A percentile compares a stretch with the other conserved stretches of the same genome.
These are phyloP conservation scores for Talaromyces proteolyticus DNA, from an alignment of 495 filamentous ascomycete species.

Conservation along the genomic window DNA sequence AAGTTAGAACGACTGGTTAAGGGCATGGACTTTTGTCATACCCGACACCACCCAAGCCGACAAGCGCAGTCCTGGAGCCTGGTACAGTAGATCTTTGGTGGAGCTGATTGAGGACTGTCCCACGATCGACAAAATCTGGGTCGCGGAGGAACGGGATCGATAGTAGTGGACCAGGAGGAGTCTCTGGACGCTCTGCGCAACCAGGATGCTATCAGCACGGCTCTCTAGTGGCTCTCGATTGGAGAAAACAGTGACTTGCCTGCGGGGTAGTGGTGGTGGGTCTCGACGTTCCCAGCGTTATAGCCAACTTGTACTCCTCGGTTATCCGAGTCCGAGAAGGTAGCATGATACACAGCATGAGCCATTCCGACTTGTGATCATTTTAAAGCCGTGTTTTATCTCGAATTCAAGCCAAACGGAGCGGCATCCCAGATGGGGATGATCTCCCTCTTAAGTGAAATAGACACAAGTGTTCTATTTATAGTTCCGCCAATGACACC, in stretches of 20 bases:
- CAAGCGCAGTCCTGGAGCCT: constrained; percentile 18
- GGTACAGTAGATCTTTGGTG: constrained; percentile 15
- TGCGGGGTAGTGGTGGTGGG: not conserved
- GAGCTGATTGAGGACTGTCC: constrained; percentile 17
- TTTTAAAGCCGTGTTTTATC: not conserved
- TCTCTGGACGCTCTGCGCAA: not conserved
- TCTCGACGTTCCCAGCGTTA: constrained; percentile 2
- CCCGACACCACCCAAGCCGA: constrained; percentile 27
- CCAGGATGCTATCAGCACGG: not conserved
- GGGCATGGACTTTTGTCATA: constrained; percentile 5
- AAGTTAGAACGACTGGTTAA: not conserved
- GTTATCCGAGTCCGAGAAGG: constrained; percentile 2
- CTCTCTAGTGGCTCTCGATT: not conserved
- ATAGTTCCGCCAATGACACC: constrained; percentile 1
- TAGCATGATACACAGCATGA: not conserved
- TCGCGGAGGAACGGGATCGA: constrained; percentile 18
- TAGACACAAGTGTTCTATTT: not conserved
- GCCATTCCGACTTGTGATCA: not conserved
- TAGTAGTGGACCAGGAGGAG: not conserved
- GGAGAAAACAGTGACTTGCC: not conserved
- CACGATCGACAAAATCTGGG: constrained; percentile 26
- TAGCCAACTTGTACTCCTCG: not conserved
- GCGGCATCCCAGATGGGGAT: not conserved
- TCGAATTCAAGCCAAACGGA: not conserved
- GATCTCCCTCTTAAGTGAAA: not conserved